Base-by-base conservation (phyloP, 1,284 basidiomycete genomes). In the Trametes polyzona region DNA sequence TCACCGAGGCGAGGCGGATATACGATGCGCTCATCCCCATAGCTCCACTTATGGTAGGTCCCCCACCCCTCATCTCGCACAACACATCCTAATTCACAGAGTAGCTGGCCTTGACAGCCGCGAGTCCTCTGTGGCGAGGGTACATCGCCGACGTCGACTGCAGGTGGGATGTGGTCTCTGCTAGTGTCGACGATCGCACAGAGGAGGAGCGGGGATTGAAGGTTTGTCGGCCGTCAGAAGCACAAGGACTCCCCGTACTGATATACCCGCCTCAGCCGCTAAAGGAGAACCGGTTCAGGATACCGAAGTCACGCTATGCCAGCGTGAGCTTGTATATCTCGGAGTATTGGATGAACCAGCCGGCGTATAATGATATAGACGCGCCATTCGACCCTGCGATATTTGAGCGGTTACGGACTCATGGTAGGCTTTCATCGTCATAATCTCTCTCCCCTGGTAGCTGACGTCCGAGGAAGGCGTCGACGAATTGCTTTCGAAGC, bases 131-230 rank as follows among this genome's bases (percentile, higher is more conserved):
- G 7, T 99, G 93, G 85, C 83, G 96, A 56, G 97, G 97, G 11
- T 92, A 95, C 70, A 83, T 99, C 39, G 88, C 96, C 27, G 96
- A 99, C 69, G 95, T 98, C 2, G 97, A 99, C 75, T 96, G 93
- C 68, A 87, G 97, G 24, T 99, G 97, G 97, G 94, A 98, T 70
- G 96, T 99, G 19, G 97, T 99, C 65, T 92, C 96, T 4, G 96
- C 91, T 7, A 93, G 93, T 63, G 96, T 99, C 0, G 97, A 99
- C 70, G 97, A 99, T 75, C 85, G 97, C 44, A 99, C 95, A 16
- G 86, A 90, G 62, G 95, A 96, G 71, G 97, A 99, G 74, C 84
- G 96, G 48, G 96, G 95, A 3, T 66, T 92, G 58, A 91, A 89
- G 82, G 92, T 90, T 64, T 29, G 64, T 19, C 10, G 4, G 10